Conservation (phyloP, 495 filamentous ascomycete species). For the Bacidia gigantensis region DNA sequence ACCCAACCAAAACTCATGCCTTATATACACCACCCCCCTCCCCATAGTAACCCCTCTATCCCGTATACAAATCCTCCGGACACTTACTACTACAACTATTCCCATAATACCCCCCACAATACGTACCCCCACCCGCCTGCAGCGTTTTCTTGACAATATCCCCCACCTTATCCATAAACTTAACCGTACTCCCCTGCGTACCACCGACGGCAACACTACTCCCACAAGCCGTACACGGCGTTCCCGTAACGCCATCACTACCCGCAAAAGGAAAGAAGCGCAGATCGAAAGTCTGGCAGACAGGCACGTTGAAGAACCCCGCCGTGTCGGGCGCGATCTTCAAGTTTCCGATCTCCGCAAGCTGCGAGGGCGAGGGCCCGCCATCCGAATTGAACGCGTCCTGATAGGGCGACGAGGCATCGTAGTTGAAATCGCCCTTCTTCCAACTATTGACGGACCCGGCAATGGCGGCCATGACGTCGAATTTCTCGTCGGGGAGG, state of each 20-base stretch:
- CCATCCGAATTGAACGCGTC: background rate
- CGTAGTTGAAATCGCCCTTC: conserved; percentile 10
- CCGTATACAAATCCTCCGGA: background rate
- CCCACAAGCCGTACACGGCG: background rate
- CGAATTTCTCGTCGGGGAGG: conserved; percentile 1
- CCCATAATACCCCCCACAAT: conserved; percentile 3
- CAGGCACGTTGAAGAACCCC: conserved; percentile 15
- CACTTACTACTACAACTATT: background rate
- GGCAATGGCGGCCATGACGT: background rate
- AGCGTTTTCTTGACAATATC: background rate
- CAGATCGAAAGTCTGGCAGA: conserved; percentile 10
- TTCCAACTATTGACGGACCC: conserved; percentile 7
- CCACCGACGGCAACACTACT: background rate
- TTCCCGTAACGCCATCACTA: background rate
- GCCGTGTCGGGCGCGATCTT: conserved; percentile 5
- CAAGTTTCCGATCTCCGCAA: background rate
- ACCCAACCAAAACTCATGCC: too few relatives aligned
- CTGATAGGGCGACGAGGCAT: background rate
- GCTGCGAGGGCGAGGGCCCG: background rate
- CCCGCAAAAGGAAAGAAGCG: conserved; percentile 6
- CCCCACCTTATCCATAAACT: conserved; percentile 1
- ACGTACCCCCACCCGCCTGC: background rate
- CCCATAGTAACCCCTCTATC: too few relatives aligned
- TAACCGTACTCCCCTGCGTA: background rate
- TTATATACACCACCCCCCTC: too few relatives aligned